Conservation (phyloP, 306 rosid genomes). For the Hippophae gyantsensis region DNA sequence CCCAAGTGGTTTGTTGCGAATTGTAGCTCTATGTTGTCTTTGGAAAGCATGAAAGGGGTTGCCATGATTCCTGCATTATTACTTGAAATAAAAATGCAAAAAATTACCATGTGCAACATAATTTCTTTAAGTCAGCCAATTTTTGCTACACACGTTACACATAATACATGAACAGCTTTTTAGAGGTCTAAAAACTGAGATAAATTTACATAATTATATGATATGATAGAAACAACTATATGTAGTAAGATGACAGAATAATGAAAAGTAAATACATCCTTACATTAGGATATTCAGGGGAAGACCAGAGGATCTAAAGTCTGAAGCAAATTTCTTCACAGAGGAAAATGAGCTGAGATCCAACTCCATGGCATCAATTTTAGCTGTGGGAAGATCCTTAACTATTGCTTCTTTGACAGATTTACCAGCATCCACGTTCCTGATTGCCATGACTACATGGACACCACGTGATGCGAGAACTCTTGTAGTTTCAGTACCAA, state of each 20-base stretch:
- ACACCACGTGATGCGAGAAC: conserved; percentile 86
- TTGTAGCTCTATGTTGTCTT: conserved; percentile 72
- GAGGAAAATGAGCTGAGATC: conserved; percentile 68
- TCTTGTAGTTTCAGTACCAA: conserved; percentile 65
- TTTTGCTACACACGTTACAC: conserved; percentile 2
- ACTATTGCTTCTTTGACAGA: conserved; percentile 42
- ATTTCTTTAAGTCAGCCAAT: conserved; percentile 3
- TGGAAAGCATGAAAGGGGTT: conserved; percentile 50
- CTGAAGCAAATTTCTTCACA: conserved; percentile 56
- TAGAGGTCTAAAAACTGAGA: conserved; percentile 2
- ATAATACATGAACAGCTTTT: not conserved
- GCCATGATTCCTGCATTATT: conserved; percentile 90
- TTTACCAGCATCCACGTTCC: conserved; percentile 48
- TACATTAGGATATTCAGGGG: conserved; percentile 79
- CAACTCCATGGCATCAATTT: conserved; percentile 64
- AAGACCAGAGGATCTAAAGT: conserved; percentile 38
- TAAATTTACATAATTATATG: conserved; percentile 2
- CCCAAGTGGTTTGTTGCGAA: conserved; percentile 85
- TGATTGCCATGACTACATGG: conserved; percentile 69
- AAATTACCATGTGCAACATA: conserved; percentile 4
- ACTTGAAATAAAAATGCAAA: conserved; percentile 35
- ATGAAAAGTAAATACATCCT: conserved; percentile 17
- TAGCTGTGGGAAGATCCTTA: conserved; percentile 61
- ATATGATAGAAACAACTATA: too few relatives aligned
- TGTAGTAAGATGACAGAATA: not conserved